phyloP scores from a whole-genome alignment of 331 rosid genomes.

The Quercus lobata region DNA sequence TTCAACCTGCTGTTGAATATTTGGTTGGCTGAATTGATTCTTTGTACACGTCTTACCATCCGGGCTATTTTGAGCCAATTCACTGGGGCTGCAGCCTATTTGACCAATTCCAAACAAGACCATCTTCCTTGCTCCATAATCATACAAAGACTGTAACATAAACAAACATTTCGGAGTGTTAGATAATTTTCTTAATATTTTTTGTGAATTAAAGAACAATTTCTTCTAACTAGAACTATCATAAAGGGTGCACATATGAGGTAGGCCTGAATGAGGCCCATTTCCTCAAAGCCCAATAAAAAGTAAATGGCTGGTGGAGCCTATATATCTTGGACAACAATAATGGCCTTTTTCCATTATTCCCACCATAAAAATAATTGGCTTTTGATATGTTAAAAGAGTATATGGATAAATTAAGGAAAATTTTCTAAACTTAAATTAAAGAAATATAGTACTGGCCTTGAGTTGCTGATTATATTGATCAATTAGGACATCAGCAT shows the following conservation, averaged over 20 bases:
- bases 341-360: no score
- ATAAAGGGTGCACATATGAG: neutral
- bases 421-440: neutral
- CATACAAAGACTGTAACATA: slow-evolving; percentile 45
- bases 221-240: no score
- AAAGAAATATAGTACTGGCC: slow-evolving; percentile 26
- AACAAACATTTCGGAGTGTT: neutral
- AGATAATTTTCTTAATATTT: neutral
- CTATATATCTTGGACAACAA: no score
- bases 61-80: slow-evolving; percentile 68
- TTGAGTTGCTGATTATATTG: slow-evolving; percentile 57
- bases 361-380: no score
- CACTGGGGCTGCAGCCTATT: slow-evolving; percentile 88
- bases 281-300: neutral
- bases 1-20: slow-evolving; percentile 64
- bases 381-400: neutral
- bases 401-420: neutral
- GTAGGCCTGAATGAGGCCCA: neutral
- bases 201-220: no score
- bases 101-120: slow-evolving; percentile 83
- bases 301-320: no score
- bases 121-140: slow-evolving; percentile 82
- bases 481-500: slow-evolving; percentile 62
- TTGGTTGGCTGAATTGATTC: slow-evolving; percentile 71
- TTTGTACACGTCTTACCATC: slow-evolving; percentile 69